These are phyloP conservation scores for Amanita rimosa DNA, from an alignment of 768 basidiomycete species.

Conservation along the genomic window DNA sequence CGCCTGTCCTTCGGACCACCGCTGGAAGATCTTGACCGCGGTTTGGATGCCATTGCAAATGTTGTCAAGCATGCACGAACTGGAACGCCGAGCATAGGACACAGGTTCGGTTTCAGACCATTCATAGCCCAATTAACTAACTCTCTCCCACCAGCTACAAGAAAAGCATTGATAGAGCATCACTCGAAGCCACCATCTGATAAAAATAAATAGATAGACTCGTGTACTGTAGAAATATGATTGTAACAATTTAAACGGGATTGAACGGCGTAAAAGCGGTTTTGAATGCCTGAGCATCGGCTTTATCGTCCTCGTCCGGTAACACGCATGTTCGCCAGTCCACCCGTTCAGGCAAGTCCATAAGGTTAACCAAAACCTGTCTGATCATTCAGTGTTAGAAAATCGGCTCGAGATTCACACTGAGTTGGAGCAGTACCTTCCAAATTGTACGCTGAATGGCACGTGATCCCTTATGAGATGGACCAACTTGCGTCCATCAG, in stretches of 20 bases:
- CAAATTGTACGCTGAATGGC: constrained; percentile 88
- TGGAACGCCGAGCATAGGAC: constrained; percentile 54
- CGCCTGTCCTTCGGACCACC: constrained; percentile 83
- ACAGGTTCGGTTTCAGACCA: constrained; percentile 30
- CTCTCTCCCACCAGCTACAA: constrained; percentile 17
- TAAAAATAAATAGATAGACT: neutral
- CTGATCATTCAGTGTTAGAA: constrained; percentile 27
- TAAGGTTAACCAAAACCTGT: constrained; percentile 67
- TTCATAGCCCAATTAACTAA: neutral
- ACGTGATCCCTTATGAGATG: constrained; percentile 71
- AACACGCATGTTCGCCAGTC: constrained; percentile 91
- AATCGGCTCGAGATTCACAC: neutral
- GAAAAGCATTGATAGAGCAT: constrained; percentile 12
- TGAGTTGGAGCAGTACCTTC: constrained; percentile 47
- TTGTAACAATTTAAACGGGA: constrained; percentile 20
- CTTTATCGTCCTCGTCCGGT: constrained; percentile 75
- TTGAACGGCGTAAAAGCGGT: constrained; percentile 69
- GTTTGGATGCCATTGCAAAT: constrained; percentile 77
- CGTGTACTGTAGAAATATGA: neutral
- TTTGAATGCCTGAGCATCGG: constrained; percentile 79
- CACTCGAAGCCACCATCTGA: neutral
- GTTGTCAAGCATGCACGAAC: constrained; percentile 61
- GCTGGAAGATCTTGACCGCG: constrained; percentile 66
- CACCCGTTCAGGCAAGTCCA: constrained; percentile 65
- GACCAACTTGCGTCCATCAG: constrained; percentile 75